Conservation (phyloP, 148 eudicot species). For the Nepenthes mirabilis region DNA sequence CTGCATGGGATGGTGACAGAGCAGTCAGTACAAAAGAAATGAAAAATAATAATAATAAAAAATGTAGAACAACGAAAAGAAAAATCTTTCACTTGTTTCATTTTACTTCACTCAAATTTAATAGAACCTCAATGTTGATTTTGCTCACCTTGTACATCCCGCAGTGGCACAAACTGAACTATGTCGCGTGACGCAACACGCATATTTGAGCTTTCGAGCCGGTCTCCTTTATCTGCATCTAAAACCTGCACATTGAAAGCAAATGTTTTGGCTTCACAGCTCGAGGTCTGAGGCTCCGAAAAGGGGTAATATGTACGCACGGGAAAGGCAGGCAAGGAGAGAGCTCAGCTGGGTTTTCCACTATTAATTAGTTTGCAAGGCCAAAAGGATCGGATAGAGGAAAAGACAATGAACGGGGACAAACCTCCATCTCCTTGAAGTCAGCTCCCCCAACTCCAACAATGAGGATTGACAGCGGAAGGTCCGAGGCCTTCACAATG, state of each 20-base stretch:
- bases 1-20: slow-evolving; percentile 26
- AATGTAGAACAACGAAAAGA: neutral
- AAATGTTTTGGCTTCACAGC: neutral
- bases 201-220: slow-evolving; percentile 79
- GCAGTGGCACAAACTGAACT: slow-evolving; percentile 91
- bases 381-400: neutral
- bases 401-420: neutral
- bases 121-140: neutral
- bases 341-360: no score
- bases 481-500: slow-evolving; percentile 84
- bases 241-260: slow-evolving; percentile 33
- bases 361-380: neutral
- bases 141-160: slow-evolving; percentile 71
- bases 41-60: neutral
- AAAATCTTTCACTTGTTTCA: no score
- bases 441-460: slow-evolving; percentile 99
- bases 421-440: slow-evolving; percentile 95
- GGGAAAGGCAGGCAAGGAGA: no score
- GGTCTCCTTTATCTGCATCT: slow-evolving; percentile 81
- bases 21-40: neutral
- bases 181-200: slow-evolving; percentile 90
- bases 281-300: neutral
- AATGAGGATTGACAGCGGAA: slow-evolving; percentile 89
- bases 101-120: no score
- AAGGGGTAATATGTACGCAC: no score